Conservation (phyloP, 257 asterid species). For the Galeopsis tetrahit region DNA sequence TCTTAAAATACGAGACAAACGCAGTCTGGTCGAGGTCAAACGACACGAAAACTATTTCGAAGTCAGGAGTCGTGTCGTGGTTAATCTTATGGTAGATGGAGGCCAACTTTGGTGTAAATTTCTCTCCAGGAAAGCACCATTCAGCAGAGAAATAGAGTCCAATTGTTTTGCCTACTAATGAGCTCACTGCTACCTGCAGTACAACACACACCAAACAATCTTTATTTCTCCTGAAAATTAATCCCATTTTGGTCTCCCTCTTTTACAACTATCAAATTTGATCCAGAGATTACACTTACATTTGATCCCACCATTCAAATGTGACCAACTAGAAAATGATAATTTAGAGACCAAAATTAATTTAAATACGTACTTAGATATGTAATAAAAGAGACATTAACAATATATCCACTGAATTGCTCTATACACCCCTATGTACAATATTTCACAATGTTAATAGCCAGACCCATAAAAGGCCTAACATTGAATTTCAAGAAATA, state of each 20-base stretch:
- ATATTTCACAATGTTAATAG: too few relatives aligned
- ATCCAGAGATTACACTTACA: too few relatives aligned
- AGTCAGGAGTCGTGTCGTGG: conserved; percentile 38
- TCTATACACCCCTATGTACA: too few relatives aligned
- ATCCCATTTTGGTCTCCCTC: too few relatives aligned
- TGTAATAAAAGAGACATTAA: too few relatives aligned
- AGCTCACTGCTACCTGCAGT: conserved; percentile 54
- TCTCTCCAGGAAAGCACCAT: conserved; percentile 63
- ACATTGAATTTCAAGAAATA: not conserved
- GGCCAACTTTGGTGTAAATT: conserved; percentile 56
- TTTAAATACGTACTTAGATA: too few relatives aligned
- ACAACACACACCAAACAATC: conserved; percentile 6
- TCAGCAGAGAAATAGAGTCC: conserved; percentile 74
- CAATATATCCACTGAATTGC: too few relatives aligned
- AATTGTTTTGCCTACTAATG: conserved; percentile 59
- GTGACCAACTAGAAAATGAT: too few relatives aligned
- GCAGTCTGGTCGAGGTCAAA: conserved; percentile 57
- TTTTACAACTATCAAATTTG: too few relatives aligned
- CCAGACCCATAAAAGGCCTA: too few relatives aligned
- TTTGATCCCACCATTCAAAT: too few relatives aligned
- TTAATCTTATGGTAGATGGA: conserved; percentile 58
- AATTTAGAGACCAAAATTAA: too few relatives aligned
- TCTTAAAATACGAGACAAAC: conserved; percentile 45
- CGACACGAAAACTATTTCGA: conserved; percentile 63
- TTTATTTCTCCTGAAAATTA: not conserved